Evolutionary conservation across 345 rosid genomes (phyloP), one percentile per base, ranked within the genome.

Genomic region (Boechera divaricarpa): DNA sequence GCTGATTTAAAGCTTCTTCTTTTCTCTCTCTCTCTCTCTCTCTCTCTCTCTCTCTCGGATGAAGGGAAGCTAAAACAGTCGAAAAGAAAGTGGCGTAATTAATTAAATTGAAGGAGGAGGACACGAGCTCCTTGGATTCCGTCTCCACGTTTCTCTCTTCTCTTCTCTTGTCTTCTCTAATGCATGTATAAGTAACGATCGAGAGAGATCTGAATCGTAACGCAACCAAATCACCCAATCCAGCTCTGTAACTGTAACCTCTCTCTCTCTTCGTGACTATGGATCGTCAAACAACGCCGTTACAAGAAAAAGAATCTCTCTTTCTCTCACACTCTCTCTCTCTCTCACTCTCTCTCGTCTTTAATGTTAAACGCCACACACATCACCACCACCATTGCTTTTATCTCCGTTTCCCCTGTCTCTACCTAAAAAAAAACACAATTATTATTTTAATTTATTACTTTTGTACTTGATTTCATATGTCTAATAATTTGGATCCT

Each of bases 191-290:
- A 82, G 80, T 78, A 81, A 82, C 80, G 75, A 81, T 65, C 62
- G 70, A 32, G 69, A 79, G 72, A 81, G 84, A 85, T 82, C 82
- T 72, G 72, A 80, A 65, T 60, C 69, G 85, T 81, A 83, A 79
- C 84, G 80, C 77, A 77, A 77, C 11, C 24, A 53, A 80, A 72
- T 72, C 71, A 49, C 81, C 77, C 10, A 66, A 67, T 59, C 38
- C 54, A 35, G 32, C 42, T 77, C 45, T 49, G 49, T 6, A 67
- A 70, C 84, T 71, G 85, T 83, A 65, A 80, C 74, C 48, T 49
- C 36, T 24, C 54, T 36, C 33, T 61, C 39, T 4, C 49, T 44
- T 39, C 11, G 32, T 36, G 74, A 78, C 84, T 70, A 5, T 81
- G 5, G 7, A 39, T 39, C 68, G 89, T 82, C 79, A 21, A 66